A percentile compares a stretch with the other conserved stretches of the same genome.
Evolutionary conservation across 1,284 basidiomycete genomes (phyloP).

Genomic region (Paramarasmius palmivorus): DNA sequence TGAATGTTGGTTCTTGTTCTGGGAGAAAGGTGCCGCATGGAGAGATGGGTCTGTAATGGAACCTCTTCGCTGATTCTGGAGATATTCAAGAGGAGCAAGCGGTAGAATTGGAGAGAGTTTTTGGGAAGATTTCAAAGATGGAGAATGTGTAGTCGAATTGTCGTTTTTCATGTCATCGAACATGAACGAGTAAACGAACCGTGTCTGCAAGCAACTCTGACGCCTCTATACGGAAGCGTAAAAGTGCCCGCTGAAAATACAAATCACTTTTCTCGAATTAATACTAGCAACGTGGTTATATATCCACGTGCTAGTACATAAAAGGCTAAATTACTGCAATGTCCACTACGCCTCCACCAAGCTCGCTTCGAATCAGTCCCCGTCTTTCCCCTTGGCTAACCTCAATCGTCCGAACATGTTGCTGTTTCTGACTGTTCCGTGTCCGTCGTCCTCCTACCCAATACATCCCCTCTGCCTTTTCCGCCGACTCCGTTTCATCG

Average conservation of each 20-base stretch:
- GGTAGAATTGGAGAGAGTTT: slow-evolving; percentile 26
- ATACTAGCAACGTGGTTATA: slow-evolving; percentile 11
- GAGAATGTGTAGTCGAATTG: slow-evolving; percentile 1
- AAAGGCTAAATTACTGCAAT: slow-evolving; percentile 19
- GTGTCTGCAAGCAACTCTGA: neutral
- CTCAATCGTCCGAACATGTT: slow-evolving; percentile 43
- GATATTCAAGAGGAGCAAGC: slow-evolving; percentile 72
- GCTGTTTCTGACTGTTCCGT: slow-evolving; percentile 50
- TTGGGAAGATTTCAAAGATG: slow-evolving; percentile 3
- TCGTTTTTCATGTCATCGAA: neutral
- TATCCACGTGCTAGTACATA: slow-evolving; percentile 15
- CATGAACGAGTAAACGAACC: neutral
- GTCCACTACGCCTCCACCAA: neutral
- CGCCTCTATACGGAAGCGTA: slow-evolving; percentile 1
- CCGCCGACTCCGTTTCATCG: slow-evolving; percentile 41
- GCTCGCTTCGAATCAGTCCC: slow-evolving; percentile 26
- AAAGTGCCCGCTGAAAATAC: slow-evolving; percentile 6
- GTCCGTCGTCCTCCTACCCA: slow-evolving; percentile 43
- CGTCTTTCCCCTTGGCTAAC: slow-evolving; percentile 37
- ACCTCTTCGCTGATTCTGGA: slow-evolving; percentile 75
- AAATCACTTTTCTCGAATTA: slow-evolving; percentile 2
- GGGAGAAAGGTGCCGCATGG: slow-evolving; percentile 48
- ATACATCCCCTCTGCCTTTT: slow-evolving; percentile 20
- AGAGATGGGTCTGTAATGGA: slow-evolving; percentile 80
- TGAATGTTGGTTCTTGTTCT: slow-evolving; percentile 27